Conservation (phyloP, 169 alveolate genomes). For the Eimeria acervulina region DNA sequence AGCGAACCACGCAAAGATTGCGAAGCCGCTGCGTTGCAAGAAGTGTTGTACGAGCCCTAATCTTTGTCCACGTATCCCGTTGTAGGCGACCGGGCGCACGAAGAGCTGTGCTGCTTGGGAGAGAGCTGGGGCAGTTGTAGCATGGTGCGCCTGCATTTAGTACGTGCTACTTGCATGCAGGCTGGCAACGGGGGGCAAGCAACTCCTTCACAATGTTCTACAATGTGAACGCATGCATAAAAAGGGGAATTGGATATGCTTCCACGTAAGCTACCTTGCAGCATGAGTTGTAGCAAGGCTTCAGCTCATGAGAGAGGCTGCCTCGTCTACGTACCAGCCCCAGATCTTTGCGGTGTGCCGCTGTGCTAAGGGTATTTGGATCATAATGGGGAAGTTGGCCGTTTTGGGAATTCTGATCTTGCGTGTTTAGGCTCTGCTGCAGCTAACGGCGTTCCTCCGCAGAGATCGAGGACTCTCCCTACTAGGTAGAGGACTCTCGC, state of each 20-base stretch:
- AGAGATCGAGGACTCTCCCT: background rate
- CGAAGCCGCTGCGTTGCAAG: background rate
- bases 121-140: background rate
- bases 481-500: background rate
- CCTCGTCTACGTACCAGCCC: background rate
- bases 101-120: background rate
- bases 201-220: too few species aligned
- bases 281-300: background rate
- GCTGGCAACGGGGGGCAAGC: background rate
- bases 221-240: too few species aligned
- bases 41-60: background rate
- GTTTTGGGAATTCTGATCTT: background rate
- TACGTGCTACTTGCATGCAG: background rate
- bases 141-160: background rate
- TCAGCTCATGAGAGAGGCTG: background rate
- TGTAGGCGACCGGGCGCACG: background rate
- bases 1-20: slow-evolving; percentile 90
- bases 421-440: background rate
- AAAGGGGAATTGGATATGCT: too few species aligned
- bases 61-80: background rate
- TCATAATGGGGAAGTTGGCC: background rate
- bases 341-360: background rate
- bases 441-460: background rate
- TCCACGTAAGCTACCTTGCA: too few species aligned
- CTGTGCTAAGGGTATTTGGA: background rate